A percentile compares a stretch with the other conserved stretches of the same genome.
Conservation (phyloP, 345 rosid genomes). For the Ricinus communis region DNA sequence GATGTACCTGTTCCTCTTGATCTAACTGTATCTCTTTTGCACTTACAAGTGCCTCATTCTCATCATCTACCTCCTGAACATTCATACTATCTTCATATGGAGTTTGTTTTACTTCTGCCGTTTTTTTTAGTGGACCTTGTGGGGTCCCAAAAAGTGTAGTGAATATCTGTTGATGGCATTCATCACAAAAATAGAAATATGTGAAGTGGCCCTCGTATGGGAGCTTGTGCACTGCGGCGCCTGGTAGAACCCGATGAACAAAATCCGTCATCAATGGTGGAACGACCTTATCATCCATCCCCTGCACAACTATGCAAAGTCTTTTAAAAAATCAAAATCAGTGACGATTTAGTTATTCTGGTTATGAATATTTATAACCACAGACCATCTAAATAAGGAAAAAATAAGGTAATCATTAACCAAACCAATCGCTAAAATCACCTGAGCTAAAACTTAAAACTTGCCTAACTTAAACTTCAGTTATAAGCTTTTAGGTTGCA, state of each 20-base stretch:
- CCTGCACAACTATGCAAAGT: constrained; percentile 48
- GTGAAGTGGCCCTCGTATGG: constrained; percentile 78
- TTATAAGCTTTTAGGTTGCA: neutral
- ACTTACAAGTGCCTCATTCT: neutral
- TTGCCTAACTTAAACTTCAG: neutral
- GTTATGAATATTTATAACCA: neutral
- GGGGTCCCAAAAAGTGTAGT: constrained; percentile 66
- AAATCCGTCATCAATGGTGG: constrained; percentile 72
- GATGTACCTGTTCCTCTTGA: neutral
- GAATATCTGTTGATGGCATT: constrained; percentile 71
- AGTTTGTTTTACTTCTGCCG: constrained; percentile 30
- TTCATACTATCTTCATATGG: constrained; percentile 20
- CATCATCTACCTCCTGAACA: neutral
- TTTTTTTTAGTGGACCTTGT: constrained; percentile 40
- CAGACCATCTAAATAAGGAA: constrained; percentile 6
- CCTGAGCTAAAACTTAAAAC: neutral
- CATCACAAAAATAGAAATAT: constrained; percentile 57
- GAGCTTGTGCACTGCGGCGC: constrained; percentile 67
- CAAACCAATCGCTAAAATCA: neutral
- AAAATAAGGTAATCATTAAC: neutral
- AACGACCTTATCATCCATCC: constrained; percentile 70
- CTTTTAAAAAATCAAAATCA: neutral
- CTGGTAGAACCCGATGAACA: constrained; percentile 62
- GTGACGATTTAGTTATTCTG: neutral
- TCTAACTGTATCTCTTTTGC: neutral